Evolutionary conservation across 805 yeast species (phyloP), one percentile per base, ranked within the genome.

Genomic region (Teunomyces barrocoloradensis): DNA sequence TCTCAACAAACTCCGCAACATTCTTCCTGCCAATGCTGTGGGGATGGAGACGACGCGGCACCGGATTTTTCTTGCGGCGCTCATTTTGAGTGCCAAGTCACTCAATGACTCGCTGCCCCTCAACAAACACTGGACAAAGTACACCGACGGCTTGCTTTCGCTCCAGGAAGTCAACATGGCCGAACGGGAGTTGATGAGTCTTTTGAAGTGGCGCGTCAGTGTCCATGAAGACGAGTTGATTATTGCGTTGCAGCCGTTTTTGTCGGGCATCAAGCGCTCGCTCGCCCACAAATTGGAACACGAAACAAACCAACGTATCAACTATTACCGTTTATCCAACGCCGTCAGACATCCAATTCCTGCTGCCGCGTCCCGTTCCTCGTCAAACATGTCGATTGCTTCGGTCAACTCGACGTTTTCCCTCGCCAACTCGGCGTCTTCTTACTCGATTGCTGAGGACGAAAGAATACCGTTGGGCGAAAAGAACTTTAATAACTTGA

Each of bases 41-140:
- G 98, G 98, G 13, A 89, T 91, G 78, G 89, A 82, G 50, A 87
- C 97, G 45, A 90, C 98, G 6, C 80, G 95, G 61, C 99, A 92
- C 71, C 78, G 98, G 51, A 88, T 92, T 48, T 94, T 92, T 55
- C 72, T 92, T 44, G 96, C 97, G 0, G 81, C 96, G 39, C 75
- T 92, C 47, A 89, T 92, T 38, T 69, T 94, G 42, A 87, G 96
- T n/a, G 97, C 98, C 12, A 92, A 92, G 71, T 84, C 83, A 53
- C 78, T 91, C 53, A 92, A 92, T 68, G 99, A 92, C 72, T 87
- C 96, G 3, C 85, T 95, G 17, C 99, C 99, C 37, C 78, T 92
- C 64, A 92, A 92, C 71, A 91, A 87, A 69, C 97, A 94, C 71
- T 92, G 99, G 99, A 85, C 96, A 4, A 78, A 81, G 50, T 91